Evolutionary conservation across 1,284 basidiomycete species (phyloP), one percentile per base, ranked within the genome.

Genomic region (Boletus holoroseus): DNA sequence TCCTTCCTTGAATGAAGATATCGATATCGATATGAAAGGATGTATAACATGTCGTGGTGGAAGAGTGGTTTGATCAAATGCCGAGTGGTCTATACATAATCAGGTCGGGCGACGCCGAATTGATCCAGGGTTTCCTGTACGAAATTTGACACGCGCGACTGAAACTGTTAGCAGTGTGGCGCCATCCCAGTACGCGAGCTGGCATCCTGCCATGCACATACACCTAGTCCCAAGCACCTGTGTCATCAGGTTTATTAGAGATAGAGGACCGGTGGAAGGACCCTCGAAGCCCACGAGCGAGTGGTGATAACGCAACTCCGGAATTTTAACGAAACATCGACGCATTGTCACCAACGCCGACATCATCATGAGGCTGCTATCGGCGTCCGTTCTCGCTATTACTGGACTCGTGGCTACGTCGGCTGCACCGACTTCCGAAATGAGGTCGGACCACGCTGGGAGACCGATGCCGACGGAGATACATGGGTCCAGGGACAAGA

Each of bases 391-490:
- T 49, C 32, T 61, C n/a, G 39, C 36, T 18, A 32, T 49, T 1
- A 18, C 24, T 15, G 35, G 54, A 12, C 26, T 43, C 40, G 30
- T 31, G 35, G 47, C 31, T 32, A 54, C 56, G 30, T 43, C 20
- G 2, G 61, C 46, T 18, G 62, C 54, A 28, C 59, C 59, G 34
- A 42, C 45, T 31, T 20, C 46, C 32, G 49, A 43, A 50, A 40
- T 22, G 40, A 39, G 35, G 27, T 22, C 37, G 30, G 50, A 42
- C 24, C 3, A 48, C 1, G 1, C 15, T 12, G 20, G 31, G 13
- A 41, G 43, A 39, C 58, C 49, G 47, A 55, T 22, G 39, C 47
- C 60, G 36, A 64, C 58, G 47, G 55, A 45, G 36, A 39, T 44
- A 30, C 27, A 41, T 34, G 39, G 49, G 39, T 34, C 47, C 40